A percentile compares a stretch with the other conserved stretches of the same genome.
Evolutionary conservation across 164 flowering plant genomes (phyloP).

Genomic region (Vitis amurensis): DNA sequence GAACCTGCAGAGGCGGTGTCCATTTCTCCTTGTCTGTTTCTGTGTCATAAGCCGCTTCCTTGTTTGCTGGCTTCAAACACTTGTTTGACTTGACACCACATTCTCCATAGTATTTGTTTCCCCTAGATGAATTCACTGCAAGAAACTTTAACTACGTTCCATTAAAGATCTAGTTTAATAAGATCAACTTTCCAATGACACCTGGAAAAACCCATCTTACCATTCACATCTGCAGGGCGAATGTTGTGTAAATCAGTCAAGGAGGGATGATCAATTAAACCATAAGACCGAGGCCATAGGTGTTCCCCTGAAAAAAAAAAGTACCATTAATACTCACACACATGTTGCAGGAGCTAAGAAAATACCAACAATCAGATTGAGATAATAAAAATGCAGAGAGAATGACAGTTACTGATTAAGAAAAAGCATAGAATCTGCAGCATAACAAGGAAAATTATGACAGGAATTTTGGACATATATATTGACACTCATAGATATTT

Average conservation of each 20-base stretch:
- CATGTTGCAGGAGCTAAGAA: no score
- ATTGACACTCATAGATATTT: no score
- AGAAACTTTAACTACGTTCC: neutral
- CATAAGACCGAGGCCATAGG: conserved; percentile 68
- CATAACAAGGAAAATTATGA: no score
- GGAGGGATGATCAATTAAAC: conserved; percentile 37
- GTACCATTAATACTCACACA: neutral
- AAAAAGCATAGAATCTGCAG: neutral
- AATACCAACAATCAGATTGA: no score
- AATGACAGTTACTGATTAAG: no score
- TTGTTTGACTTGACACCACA: conserved; percentile 26
- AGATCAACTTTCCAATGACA: no score
- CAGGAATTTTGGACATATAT: no score
- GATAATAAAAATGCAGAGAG: no score
- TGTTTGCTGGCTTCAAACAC: conserved; percentile 53
- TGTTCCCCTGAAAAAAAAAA: conserved; percentile 50
- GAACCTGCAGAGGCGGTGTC: conserved; percentile 57
- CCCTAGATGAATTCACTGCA: conserved; percentile 60
- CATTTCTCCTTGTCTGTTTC: conserved; percentile 52
- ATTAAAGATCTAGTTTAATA: no score
- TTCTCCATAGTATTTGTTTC: conserved; percentile 60
- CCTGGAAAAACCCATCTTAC: conserved; percentile 20
- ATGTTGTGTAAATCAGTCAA: conserved; percentile 56
- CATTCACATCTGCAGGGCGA: conserved; percentile 56
- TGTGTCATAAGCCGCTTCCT: conserved; percentile 56